Percentiles rank a stretch among this genome's conserved stretches.
phyloP scores from a whole-genome alignment of 1,284 basidiomycete species.

The Peniophora sp. region DNA sequence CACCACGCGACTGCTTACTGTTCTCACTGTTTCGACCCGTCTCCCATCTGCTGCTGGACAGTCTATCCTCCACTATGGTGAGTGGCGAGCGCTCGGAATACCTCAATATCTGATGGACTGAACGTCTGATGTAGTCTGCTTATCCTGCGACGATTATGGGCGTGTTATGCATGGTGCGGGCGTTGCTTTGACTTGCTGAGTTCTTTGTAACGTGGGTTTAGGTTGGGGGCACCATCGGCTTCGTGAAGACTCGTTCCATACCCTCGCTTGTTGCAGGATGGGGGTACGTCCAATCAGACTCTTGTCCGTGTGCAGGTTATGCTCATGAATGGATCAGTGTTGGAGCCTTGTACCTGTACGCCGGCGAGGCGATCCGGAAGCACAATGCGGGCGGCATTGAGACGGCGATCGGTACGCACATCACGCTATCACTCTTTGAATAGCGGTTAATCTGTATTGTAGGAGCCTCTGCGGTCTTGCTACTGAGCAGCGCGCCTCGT shows the following conservation, averaged over 20 bases:
- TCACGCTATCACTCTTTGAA: not conserved
- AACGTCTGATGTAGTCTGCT: constrained; percentile 47
- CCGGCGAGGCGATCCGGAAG: constrained; percentile 66
- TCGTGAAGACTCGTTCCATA: constrained; percentile 58
- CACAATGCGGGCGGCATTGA: constrained; percentile 69
- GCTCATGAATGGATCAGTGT: constrained; percentile 36
- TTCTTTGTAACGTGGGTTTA: no score
- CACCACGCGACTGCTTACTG: no score
- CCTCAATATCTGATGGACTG: not conserved
- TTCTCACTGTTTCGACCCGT: no score
- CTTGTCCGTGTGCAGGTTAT: constrained; percentile 43
- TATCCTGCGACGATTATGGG: constrained; percentile 79
- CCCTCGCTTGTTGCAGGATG: constrained; percentile 73
- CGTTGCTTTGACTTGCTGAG: no score
- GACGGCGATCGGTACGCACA: constrained; percentile 58
- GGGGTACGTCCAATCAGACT: no score
- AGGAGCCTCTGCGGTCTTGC: constrained; percentile 73
- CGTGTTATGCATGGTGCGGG: constrained; percentile 48
- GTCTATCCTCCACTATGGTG: constrained; percentile 10
- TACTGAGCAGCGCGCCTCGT: constrained; percentile 75
- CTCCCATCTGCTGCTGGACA: not conserved
- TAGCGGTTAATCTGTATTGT: not conserved
- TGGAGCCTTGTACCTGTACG: constrained; percentile 70
- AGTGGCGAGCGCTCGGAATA: not conserved
- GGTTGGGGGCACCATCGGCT: constrained; percentile 69